Percentiles rank a stretch among this genome's conserved stretches.
phyloP scores from a whole-genome alignment of 495 filamentous ascomycete species.

The Aspergillus homomorphus region DNA sequence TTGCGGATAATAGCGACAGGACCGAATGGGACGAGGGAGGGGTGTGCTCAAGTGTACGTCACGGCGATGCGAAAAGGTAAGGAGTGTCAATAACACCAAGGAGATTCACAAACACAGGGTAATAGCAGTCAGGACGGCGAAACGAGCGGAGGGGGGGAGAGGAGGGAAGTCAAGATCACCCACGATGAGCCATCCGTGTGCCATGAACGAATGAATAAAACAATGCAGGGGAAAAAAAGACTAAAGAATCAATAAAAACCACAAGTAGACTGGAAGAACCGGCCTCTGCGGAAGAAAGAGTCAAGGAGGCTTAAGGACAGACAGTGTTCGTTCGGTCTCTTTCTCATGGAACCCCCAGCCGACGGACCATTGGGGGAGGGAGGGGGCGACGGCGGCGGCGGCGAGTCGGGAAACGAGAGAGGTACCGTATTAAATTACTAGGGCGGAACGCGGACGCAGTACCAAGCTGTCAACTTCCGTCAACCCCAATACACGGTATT shows the following conservation, averaged over 20 bases:
- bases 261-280: slow-evolving; percentile 14
- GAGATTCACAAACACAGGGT: slow-evolving; percentile 2
- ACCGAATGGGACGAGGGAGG: not conserved
- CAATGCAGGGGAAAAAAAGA: slow-evolving; percentile 1
- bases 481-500: not conserved
- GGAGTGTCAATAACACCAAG: slow-evolving; percentile 6
- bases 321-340: slow-evolving; percentile 10
- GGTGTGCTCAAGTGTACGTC: slow-evolving; percentile 1
- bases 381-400: no score
- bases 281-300: slow-evolving; percentile 11
- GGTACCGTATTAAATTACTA: not conserved
- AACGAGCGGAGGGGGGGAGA: slow-evolving; percentile 20
- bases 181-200: slow-evolving; percentile 23
- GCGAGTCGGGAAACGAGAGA: not conserved
- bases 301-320: slow-evolving; percentile 12
- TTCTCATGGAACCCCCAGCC: slow-evolving; percentile 1
- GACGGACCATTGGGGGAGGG: not conserved
- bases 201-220: slow-evolving; percentile 12
- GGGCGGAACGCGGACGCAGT: not conserved
- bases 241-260: slow-evolving; percentile 8
- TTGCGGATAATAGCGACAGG: not conserved
- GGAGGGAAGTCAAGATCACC: slow-evolving; percentile 14
- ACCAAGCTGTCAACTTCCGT: not conserved
- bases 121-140: slow-evolving; percentile 12
- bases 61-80: not conserved